A percentile compares a stretch with the other conserved stretches of the same genome.
Evolutionary conservation across 2,329 filamentous ascomycete genomes (phyloP).

Genomic region (Verticillium albo-atrum): DNA sequence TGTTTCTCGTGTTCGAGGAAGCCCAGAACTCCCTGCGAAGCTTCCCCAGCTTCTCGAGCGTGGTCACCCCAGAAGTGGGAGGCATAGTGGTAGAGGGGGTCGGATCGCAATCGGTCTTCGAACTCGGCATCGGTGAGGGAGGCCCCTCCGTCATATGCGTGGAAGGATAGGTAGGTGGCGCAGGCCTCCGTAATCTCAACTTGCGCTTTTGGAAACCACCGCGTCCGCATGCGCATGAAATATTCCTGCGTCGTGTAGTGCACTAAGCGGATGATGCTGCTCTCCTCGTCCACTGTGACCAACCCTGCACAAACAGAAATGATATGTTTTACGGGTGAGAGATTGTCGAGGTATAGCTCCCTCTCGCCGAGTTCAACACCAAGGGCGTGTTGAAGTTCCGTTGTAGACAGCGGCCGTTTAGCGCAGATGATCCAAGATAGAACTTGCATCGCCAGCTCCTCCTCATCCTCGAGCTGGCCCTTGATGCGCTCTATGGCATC

Average conservation of each 20-base stretch:
- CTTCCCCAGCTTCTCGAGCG: conserved; percentile 11
- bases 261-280: conserved; percentile 31
- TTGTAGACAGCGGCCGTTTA: conserved; percentile 22
- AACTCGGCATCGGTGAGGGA: conserved; percentile 14
- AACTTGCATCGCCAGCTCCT: conserved; percentile 30
- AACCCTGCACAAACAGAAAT: conserved; percentile 35
- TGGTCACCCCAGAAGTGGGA: conserved; percentile 27
- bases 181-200: conserved; percentile 19
- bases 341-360: conserved; percentile 26
- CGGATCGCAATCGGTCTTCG: conserved; percentile 11
- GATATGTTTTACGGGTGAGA: conserved; percentile 25
- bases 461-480: conserved; percentile 24
- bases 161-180: conserved; percentile 21
- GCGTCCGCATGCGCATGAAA: conserved; percentile 21
- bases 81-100: conserved; percentile 25
- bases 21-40: conserved; percentile 2
- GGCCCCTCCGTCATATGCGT: conserved; percentile 14
- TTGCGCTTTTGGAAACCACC: conserved; percentile 25
- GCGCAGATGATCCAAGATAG: conserved; percentile 36
- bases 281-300: conserved; percentile 33
- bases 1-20: conserved; percentile 13
- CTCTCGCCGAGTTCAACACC: conserved; percentile 23
- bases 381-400: conserved; percentile 37
- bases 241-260: conserved; percentile 43
- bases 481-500: conserved; percentile 36